Evolutionary conservation across 2,329 filamentous ascomycete genomes (phyloP), one percentile per base, ranked within the genome.

Genomic region (Scopulariopsis brevicaulis): DNA sequence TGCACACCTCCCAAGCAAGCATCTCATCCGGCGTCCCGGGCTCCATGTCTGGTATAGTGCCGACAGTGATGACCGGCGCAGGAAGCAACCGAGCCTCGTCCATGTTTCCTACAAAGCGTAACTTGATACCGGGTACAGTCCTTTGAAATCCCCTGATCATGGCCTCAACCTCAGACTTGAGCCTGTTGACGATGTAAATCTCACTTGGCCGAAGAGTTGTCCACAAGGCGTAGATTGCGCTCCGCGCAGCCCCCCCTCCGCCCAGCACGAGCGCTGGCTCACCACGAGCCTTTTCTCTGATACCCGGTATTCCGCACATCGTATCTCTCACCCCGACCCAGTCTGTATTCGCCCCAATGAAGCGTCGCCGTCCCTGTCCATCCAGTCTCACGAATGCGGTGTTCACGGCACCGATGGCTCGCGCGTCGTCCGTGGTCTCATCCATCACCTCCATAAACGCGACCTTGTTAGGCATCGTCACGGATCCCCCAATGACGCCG

Each of bases 381-480:
- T 76, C 73, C 54, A 74, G 70, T 28, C 80, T 76, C 53, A 89
- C 69, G 73, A 86, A 92, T 56, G 93, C 79, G 1, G 89, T 93
- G 75, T 94, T 93, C 70, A 87, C 86, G 55, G 89, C 89, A 54
- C 89, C 88, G 22, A 90, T 86, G 40, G 85, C 83, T 54, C 80
- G 78, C 63, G 83, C 88, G 70, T 90, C 87, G 25, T 83, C 79
- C 8, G 87, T 90, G 43, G 92, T 74, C 57, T 85, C 81, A 66
- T 93, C 87, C 10, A 93, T 78, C 63, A 89, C 77, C 0, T 81
- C 77, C 60, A 92, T 81, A 67, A 93, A 89, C 64, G 82, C 77
- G 25, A 93, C 82, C 70, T 94, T 93, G 75, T 89, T 85, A 0
- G 89, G 89, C 89, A 93, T 94, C 22, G 89, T 93, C 40, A 93